Evolutionary conservation across 1,139 yeast species (phyloP).

Genomic region (Petasospora fabianii): DNA sequence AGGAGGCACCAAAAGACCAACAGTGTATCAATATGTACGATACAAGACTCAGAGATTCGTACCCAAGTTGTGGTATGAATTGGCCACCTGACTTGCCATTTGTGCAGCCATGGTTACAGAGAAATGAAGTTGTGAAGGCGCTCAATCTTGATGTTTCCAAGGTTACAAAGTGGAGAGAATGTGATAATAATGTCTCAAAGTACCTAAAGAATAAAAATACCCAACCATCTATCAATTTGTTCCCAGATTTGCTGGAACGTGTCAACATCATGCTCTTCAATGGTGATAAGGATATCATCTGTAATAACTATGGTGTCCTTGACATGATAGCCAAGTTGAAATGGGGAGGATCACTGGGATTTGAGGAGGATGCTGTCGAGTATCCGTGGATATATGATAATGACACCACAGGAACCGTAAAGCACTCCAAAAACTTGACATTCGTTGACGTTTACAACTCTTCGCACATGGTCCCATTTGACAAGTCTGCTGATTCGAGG

Average conservation of each 20-base stretch:
- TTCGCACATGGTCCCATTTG: conserved; percentile 95
- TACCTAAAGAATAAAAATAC: conserved; percentile 51
- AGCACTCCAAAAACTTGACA: conserved; percentile 66
- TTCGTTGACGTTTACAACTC: conserved; percentile 71
- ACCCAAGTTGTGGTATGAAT: conserved; percentile 86
- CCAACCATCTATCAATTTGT: conserved; percentile 56
- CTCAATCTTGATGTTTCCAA: conserved; percentile 44
- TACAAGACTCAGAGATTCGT: conserved; percentile 62
- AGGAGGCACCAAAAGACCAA: conserved; percentile 30
- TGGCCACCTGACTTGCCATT: conserved; percentile 80
- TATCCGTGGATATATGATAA: conserved; percentile 54
- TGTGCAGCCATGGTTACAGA: conserved; percentile 59
- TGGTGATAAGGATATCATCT: conserved; percentile 86
- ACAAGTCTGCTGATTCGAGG: conserved; percentile 64
- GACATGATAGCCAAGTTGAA: conserved; percentile 53
- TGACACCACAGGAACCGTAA: conserved; percentile 47
- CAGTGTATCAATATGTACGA: conserved; percentile 84
- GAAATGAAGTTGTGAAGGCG: conserved; percentile 51
- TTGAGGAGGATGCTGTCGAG: conserved; percentile 36
- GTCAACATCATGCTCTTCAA: conserved; percentile 71
- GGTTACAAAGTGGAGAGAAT: conserved; percentile 66
- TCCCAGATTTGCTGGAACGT: conserved; percentile 57
- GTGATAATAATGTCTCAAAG: conserved; percentile 56
- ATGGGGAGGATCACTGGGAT: conserved; percentile 70
- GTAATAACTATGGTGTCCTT: conserved; percentile 79